Conservation (phyloP, 805 yeast species). For the Wickerhamomyces alni region DNA sequence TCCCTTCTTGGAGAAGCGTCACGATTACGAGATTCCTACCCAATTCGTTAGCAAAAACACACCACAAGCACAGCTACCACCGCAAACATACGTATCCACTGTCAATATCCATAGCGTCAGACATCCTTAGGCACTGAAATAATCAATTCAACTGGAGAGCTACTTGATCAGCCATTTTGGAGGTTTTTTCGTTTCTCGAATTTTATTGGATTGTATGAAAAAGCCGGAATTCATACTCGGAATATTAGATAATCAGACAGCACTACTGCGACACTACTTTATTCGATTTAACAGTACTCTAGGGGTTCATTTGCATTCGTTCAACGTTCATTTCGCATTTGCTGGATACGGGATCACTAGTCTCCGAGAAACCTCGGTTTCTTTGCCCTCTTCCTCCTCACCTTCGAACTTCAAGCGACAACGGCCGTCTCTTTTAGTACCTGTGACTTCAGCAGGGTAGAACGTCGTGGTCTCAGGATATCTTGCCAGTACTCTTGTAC, state of each 20-base stretch:
- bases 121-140: no score
- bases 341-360: constrained; percentile 72
- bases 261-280: neutral
- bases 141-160: no score
- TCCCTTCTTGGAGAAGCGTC: constrained; percentile 25
- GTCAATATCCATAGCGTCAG: constrained; percentile 58
- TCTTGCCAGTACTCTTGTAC: constrained; percentile 81
- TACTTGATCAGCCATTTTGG: no score
- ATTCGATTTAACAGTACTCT: neutral
- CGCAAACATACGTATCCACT: constrained; percentile 7
- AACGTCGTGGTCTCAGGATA: constrained; percentile 98
- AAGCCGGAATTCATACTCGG: no score
- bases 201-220: no score
- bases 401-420: constrained; percentile 88
- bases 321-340: constrained; percentile 7
- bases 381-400: constrained; percentile 94
- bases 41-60: constrained; percentile 6
- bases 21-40: constrained; percentile 22
- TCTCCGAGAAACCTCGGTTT: constrained; percentile 85
- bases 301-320: neutral
- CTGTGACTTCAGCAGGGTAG: constrained; percentile 88
- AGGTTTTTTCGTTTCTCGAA: no score
- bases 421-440: constrained; percentile 64
- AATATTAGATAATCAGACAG: no score
- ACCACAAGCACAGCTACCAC: neutral